These are phyloP conservation scores for Hymenoscyphus fructigenus DNA, from an alignment of 2,329 filamentous ascomycete genomes.

Conservation along the genomic window DNA sequence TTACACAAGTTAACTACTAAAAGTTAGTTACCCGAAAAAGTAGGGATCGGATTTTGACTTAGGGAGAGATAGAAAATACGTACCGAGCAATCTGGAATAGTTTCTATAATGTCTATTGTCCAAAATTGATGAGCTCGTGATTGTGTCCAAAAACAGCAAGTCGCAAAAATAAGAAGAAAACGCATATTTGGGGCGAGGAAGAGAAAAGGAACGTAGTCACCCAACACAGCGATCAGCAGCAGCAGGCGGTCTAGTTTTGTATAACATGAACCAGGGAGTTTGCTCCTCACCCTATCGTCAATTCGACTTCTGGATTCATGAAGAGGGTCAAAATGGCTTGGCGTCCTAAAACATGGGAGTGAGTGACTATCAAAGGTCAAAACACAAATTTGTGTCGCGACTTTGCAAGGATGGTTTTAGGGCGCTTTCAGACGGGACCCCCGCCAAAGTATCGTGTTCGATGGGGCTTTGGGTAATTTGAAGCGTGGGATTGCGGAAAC, in stretches of 20 bases:
- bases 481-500: neutral
- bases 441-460: neutral
- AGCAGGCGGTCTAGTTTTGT: neutral
- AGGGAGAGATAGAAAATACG: neutral
- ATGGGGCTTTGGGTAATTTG: too few relatives aligned
- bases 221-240: neutral
- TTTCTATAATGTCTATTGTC: neutral
- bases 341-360: neutral
- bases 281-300: neutral
- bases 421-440: neutral
- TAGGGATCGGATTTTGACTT: too few relatives aligned
- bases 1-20: conserved; percentile 22
- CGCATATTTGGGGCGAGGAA: neutral
- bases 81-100: neutral
- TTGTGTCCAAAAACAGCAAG: neutral
- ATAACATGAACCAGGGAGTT: neutral
- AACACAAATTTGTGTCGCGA: neutral
- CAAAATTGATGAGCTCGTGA: neutral
- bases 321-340: neutral
- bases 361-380: conserved; percentile 1
- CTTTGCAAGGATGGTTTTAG: neutral
- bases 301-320: neutral
- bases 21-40: neutral
- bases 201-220: neutral
- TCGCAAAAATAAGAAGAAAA: neutral